These are phyloP conservation scores for Amyloporia xantha DNA, from an alignment of 768 basidiomycete species.

Conservation along the genomic window DNA sequence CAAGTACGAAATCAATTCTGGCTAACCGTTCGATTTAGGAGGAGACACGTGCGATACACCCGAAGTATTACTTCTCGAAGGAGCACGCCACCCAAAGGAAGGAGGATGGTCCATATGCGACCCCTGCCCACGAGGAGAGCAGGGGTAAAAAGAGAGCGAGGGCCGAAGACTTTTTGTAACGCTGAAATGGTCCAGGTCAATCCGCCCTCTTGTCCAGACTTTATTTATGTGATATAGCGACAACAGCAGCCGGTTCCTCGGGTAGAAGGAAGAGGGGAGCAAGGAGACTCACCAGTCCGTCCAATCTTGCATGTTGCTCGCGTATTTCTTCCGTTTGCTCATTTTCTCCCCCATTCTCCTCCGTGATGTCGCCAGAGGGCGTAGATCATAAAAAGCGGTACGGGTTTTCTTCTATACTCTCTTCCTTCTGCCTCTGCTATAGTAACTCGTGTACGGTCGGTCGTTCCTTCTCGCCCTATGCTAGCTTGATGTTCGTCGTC, in stretches of 20 bases:
- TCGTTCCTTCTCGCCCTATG: constrained; percentile 14
- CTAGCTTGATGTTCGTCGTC: not conserved
- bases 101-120: constrained; percentile 21
- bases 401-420: constrained; percentile 13
- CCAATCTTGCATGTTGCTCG: constrained; percentile 19
- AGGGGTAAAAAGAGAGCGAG: constrained; percentile 80
- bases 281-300: constrained; percentile 26
- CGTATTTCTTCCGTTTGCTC: constrained; percentile 14
- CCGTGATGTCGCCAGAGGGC: constrained; percentile 2
- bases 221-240: not conserved
- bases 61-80: constrained; percentile 54
- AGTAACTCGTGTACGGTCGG: constrained; percentile 23
- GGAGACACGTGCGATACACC: constrained; percentile 62
- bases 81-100: constrained; percentile 28
- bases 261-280: constrained; percentile 2
- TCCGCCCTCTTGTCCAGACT: not conserved
- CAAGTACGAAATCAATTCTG: constrained; percentile 1
- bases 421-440: constrained; percentile 7
- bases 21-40: constrained; percentile 44
- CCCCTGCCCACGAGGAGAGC: constrained; percentile 42
- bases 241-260: not conserved
- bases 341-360: constrained; percentile 12
- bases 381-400: constrained; percentile 13
- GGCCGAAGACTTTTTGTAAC: constrained; percentile 76
- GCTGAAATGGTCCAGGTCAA: constrained; percentile 2